A percentile compares a stretch with the other conserved stretches of the same genome.
phyloP scores from a whole-genome alignment of 2,329 filamentous ascomycete species.

The Epichloe coenophiala region DNA sequence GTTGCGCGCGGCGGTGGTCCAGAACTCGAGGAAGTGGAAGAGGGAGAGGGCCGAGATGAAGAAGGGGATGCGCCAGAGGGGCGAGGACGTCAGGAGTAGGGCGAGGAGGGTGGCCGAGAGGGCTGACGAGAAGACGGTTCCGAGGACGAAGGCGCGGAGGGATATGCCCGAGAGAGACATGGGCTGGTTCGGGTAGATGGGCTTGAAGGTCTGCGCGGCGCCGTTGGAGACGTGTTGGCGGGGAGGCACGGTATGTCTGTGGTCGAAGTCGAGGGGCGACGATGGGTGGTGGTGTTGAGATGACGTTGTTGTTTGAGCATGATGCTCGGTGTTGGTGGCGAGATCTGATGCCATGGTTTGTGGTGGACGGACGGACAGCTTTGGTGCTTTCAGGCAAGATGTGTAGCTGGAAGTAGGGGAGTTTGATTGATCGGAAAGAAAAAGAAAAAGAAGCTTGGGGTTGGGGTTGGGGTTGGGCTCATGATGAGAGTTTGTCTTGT shows the following conservation, averaged over 20 bases:
- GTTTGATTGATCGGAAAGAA: too few relatives aligned
- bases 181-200: conserved; percentile 29
- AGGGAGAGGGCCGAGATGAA: conserved; percentile 56
- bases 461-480: too few relatives aligned
- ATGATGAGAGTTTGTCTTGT: too few relatives aligned
- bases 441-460: too few relatives aligned
- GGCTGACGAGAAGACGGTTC: conserved; percentile 27
- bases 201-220: not conserved
- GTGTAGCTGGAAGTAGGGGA: too few relatives aligned
- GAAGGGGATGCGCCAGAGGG: conserved; percentile 49
- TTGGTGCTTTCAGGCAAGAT: too few relatives aligned
- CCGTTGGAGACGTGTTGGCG: not conserved
- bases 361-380: not conserved
- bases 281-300: not conserved
- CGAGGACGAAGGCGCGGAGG: conserved; percentile 41
- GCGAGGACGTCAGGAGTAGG: conserved; percentile 25
- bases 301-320: not conserved
- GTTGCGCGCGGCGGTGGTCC: conserved; percentile 75
- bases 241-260: not conserved
- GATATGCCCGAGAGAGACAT: conserved; percentile 49
- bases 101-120: conserved; percentile 17
- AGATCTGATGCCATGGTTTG: not conserved
- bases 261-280: not conserved
- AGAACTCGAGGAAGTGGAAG: conserved; percentile 97
- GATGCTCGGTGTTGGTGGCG: not conserved